Conservation (phyloP, 768 basidiomycete species). For the Coprinopsis sp. region DNA sequence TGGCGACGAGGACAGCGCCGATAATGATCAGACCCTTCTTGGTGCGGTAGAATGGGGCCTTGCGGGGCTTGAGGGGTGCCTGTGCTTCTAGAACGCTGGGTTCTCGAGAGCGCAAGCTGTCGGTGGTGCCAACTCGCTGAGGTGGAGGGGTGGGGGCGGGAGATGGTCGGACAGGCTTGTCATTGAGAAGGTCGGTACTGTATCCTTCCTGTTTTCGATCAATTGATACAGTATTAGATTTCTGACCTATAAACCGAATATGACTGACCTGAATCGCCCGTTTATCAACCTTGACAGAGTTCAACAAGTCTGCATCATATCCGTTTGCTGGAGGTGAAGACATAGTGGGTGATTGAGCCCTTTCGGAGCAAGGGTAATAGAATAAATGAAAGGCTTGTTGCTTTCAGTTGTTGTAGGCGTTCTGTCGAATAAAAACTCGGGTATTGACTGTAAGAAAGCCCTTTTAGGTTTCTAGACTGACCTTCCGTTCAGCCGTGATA, state of each 20-base stretch:
- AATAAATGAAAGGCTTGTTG: too few relatives aligned
- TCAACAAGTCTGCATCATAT: slow-evolving; percentile 3
- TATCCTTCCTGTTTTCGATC: slow-evolving; percentile 21
- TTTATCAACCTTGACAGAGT: slow-evolving; percentile 2
- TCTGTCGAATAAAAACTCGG: too few relatives aligned
- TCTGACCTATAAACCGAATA: not conserved
- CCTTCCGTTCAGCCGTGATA: too few relatives aligned
- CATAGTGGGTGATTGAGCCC: too few relatives aligned
- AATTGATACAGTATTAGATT: not conserved
- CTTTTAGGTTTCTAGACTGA: too few relatives aligned
- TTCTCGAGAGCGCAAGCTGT: not conserved
- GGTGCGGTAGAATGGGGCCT: slow-evolving; percentile 4
- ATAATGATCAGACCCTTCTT: slow-evolving; percentile 5
- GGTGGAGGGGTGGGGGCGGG: slow-evolving; percentile 11
- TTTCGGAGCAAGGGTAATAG: too few relatives aligned
- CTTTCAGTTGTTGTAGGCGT: too few relatives aligned
- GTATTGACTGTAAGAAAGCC: too few relatives aligned
- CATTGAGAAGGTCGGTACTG: slow-evolving; percentile 21
- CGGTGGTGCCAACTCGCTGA: slow-evolving; percentile 14
- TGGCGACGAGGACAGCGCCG: not conserved
- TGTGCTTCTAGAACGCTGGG: not conserved
- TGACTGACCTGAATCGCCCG: slow-evolving; percentile 3
- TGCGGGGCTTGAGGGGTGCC: not conserved
- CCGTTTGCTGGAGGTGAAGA: not conserved
- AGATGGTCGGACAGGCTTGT: not conserved